Conservation (phyloP, 1,284 basidiomycete genomes). For the Cryptococcus sp. region DNA sequence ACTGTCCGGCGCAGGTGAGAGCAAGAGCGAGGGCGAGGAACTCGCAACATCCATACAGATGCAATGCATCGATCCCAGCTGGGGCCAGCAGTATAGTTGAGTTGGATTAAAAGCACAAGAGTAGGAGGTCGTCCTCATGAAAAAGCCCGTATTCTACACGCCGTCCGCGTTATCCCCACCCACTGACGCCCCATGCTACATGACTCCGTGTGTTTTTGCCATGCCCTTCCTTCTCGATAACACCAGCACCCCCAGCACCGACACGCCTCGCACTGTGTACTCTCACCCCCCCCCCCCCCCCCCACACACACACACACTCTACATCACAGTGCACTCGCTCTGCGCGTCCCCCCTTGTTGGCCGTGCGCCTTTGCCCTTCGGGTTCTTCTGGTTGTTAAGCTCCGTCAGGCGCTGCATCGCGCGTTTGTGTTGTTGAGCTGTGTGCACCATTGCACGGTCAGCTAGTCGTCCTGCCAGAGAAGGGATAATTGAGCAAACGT, state of each 20-base stretch:
- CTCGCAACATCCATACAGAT: background rate
- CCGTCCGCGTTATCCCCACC: too few species aligned
- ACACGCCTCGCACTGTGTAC: background rate
- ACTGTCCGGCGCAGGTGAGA: too few species aligned
- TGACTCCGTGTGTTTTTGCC: background rate
- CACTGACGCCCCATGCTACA: background rate
- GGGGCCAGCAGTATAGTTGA: background rate
- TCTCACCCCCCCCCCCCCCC: background rate
- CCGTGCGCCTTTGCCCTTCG: slow-evolving; percentile 58
- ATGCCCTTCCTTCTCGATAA: background rate
- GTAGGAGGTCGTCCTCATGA: too few species aligned
- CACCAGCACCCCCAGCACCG: background rate
- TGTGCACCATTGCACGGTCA: background rate
- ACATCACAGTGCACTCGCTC: slow-evolving; percentile 83
- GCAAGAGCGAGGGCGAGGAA: too few species aligned
- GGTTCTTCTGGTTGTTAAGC: slow-evolving; percentile 49
- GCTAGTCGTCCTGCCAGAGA: background rate
- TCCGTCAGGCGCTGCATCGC: slow-evolving; percentile 89
- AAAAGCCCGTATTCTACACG: too few species aligned
- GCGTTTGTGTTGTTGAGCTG: slow-evolving; percentile 46
- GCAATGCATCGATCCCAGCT: slow-evolving; percentile 1
- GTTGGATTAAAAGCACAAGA: background rate
- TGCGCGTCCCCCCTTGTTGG: slow-evolving; percentile 88
- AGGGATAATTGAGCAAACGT: slow-evolving; percentile 42
- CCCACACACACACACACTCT: slow-evolving; percentile 2